phyloP scores from a whole-genome alignment of 1,284 basidiomycete genomes.

The Sanghuangporus baumii region DNA sequence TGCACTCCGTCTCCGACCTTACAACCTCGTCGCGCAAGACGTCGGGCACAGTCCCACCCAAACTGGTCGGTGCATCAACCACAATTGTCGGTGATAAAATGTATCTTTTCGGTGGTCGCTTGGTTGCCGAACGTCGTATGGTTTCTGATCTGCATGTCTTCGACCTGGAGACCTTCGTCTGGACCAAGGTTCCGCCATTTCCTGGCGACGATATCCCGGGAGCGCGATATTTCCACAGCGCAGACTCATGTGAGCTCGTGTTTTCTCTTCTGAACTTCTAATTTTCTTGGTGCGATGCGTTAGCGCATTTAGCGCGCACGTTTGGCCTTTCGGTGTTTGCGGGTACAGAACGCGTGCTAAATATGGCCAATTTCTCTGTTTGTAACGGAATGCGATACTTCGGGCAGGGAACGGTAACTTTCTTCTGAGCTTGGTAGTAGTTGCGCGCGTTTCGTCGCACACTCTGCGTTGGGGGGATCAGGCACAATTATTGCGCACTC shows the following conservation, averaged over 20 bases:
- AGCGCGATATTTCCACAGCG: conserved; percentile 87
- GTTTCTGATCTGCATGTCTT: conserved; percentile 85
- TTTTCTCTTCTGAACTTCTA: neutral
- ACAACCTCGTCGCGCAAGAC: conserved; percentile 82
- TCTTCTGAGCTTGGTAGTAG: neutral
- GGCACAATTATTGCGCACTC: neutral
- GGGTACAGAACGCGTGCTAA: neutral
- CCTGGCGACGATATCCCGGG: conserved; percentile 66
- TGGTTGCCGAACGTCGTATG: conserved; percentile 83
- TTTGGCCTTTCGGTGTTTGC: neutral
- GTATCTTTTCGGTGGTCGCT: conserved; percentile 85
- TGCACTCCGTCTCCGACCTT: conserved; percentile 83
- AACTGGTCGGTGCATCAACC: conserved; percentile 79
- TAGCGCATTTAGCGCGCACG: neutral
- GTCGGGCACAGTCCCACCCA: conserved; percentile 81
- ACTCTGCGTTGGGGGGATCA: neutral
- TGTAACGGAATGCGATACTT: neutral
- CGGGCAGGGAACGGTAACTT: neutral
- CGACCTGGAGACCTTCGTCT: conserved; percentile 71
- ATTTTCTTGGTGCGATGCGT: neutral
- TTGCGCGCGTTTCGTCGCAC: neutral
- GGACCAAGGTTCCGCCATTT: conserved; percentile 65
- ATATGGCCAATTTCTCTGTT: neutral
- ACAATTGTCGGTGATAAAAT: conserved; percentile 80
- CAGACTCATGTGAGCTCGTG: conserved; percentile 72